A percentile compares a stretch with the other conserved stretches of the same genome.
These are phyloP conservation scores for Beverwykella pulmonaria DNA, from an alignment of 495 filamentous ascomycete species.

Conservation along the genomic window DNA sequence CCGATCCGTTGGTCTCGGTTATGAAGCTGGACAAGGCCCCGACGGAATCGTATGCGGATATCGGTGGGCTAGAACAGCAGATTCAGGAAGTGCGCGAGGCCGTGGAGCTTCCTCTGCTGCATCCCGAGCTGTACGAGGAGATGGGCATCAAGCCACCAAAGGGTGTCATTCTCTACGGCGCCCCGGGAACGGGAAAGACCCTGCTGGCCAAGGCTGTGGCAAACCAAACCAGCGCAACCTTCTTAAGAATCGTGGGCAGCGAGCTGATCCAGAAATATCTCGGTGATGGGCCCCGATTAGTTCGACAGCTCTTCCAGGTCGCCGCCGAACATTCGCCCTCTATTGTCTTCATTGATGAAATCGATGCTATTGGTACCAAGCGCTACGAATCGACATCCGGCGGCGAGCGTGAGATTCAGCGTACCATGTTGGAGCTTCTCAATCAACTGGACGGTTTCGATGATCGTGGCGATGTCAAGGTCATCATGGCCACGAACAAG, in stretches of 20 bases:
- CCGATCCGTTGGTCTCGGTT: constrained; percentile 93
- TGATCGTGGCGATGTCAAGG: constrained; percentile 98
- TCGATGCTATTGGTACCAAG: constrained; percentile 98
- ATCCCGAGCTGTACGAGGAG: constrained; percentile 98
- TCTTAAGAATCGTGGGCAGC: constrained; percentile 95
- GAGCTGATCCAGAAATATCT: constrained; percentile 99
- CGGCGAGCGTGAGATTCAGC: constrained; percentile 95
- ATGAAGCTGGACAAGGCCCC: constrained; percentile 99
- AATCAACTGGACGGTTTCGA: constrained; percentile 99
- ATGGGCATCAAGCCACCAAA: constrained; percentile 99
- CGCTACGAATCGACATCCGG: constrained; percentile 97
- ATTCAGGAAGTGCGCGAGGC: constrained; percentile 98
- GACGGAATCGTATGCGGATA: constrained; percentile 97
- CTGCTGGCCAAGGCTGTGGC: constrained; percentile 96
- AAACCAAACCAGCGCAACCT: constrained; percentile 97
- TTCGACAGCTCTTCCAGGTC: constrained; percentile 96
- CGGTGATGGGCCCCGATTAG: constrained; percentile 90
- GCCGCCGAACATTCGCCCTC: constrained; percentile 95
- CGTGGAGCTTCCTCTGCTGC: constrained; percentile 91
- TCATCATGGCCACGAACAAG: constrained; percentile 99
- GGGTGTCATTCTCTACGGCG: constrained; percentile 98
- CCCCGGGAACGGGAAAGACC: constrained; percentile 96
- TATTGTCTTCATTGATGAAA: constrained; percentile 99
- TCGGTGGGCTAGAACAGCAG: constrained; percentile 91
- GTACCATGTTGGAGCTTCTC: constrained; percentile 97